A percentile compares a stretch with the other conserved stretches of the same genome.
Conservation (phyloP, 2,329 filamentous ascomycete species). For the Ophiostoma sp. region DNA sequence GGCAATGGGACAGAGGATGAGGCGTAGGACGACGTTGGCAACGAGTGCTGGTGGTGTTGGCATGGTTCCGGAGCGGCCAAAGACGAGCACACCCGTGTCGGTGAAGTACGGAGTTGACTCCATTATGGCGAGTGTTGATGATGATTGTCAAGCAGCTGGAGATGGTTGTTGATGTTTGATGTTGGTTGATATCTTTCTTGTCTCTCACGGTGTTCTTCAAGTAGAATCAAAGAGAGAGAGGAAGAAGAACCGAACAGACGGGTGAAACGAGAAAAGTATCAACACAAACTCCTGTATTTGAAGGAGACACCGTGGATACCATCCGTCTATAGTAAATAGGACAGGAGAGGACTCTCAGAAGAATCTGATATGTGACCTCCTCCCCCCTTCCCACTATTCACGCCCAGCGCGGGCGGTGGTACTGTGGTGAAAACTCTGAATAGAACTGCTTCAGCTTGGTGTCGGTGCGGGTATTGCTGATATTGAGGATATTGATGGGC, state of each 20-base stretch:
- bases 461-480: background rate
- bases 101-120: background rate
- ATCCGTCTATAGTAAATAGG: background rate
- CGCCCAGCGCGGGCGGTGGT: background rate
- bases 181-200: background rate
- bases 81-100: slow-evolving; percentile 20
- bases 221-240: background rate
- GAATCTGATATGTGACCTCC: slow-evolving; percentile 14
- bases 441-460: background rate
- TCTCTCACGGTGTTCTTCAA: background rate
- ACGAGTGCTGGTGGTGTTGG: slow-evolving; percentile 32
- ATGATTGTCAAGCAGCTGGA: too few relatives aligned
- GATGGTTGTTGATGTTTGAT: background rate
- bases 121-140: background rate
- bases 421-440: background rate
- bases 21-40: slow-evolving; percentile 52
- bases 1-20: slow-evolving; percentile 48
- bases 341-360: background rate
- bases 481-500: background rate
- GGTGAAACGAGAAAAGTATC: background rate
- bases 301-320: background rate
- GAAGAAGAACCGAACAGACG: background rate
- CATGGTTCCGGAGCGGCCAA: slow-evolving; percentile 22
- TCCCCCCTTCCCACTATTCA: background rate
- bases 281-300: background rate